phyloP scores from a whole-genome alignment of 2,329 filamentous ascomycete species.

The Dichotomopilus funicola region DNA sequence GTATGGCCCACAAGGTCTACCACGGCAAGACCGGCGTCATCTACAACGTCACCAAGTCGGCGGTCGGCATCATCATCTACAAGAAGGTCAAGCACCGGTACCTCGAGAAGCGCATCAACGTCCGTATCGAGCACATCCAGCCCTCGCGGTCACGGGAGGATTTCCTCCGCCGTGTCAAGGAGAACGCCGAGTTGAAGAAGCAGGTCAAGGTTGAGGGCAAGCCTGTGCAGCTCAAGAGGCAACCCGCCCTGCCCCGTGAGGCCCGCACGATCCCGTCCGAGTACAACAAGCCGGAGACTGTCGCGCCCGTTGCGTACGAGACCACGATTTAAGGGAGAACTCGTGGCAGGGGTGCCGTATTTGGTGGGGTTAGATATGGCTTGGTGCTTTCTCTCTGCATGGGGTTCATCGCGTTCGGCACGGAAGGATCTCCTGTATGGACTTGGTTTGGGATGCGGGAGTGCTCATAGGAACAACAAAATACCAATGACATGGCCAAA shows the following conservation, averaged over 20 bases:
- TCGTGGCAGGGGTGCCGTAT: constrained; percentile 14
- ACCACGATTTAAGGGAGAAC: constrained; percentile 75
- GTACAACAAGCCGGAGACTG: constrained; percentile 84
- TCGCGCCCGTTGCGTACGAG: constrained; percentile 91
- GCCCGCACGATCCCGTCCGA: constrained; percentile 71
- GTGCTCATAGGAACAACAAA: constrained; percentile 30
- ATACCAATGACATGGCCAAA: constrained; percentile 29
- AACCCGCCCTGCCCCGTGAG: constrained; percentile 71
- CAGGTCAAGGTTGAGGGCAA: constrained; percentile 86
- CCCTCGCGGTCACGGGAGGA: constrained; percentile 94
- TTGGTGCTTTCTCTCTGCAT: constrained; percentile 31
- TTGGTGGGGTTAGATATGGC: constrained; percentile 23
- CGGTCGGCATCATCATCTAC: constrained; percentile 98
- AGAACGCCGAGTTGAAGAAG: constrained; percentile 86
- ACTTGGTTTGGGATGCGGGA: constrained; percentile 29
- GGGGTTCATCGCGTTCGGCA: constrained; percentile 31
- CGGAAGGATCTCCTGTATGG: constrained; percentile 31
- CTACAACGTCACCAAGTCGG: constrained; percentile 98
- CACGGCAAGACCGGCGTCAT: constrained; percentile 97
- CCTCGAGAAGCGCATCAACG: constrained; percentile 99
- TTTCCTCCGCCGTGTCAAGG: constrained; percentile 94
- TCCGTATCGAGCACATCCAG: constrained; percentile 94
- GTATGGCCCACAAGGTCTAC: constrained; percentile 99
- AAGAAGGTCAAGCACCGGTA: constrained; percentile 99
- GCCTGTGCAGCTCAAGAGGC: constrained; percentile 88